Evolutionary conservation across 2,329 filamentous ascomycete species (phyloP), one percentile per base, ranked within the genome.

Genomic region (Paraconiothyrium brasiliense): DNA sequence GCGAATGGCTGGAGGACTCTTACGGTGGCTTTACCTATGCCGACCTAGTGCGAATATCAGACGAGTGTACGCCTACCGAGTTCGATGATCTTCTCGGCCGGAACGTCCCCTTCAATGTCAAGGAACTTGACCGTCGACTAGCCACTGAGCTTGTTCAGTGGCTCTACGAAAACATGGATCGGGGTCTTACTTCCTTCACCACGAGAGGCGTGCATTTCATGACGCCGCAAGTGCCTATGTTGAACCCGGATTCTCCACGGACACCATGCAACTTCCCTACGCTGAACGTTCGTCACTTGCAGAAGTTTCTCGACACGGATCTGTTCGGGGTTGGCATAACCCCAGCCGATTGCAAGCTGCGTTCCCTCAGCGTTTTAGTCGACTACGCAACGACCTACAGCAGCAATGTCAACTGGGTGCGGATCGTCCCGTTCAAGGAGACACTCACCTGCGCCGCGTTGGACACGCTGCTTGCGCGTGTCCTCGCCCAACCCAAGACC

Each of bases 81-180:
- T 41, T 41, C 14, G 1, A 41, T 16, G 46, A 48, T 14, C 3
- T 14, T 13, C 22, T 48, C 22, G 44, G 2, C 22, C 44, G 22
- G 2, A 27, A 22, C 1, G n/a, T 5, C n/a, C 47, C 27, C 10
- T 24, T 34, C 9, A 24, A 11, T 16, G 14, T 49, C 3, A n/a
- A 49, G 13, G 27, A 49, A 20, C 4, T 34, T 14, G 22, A 34
- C 13, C 24, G 27, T 11, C 47, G 6, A n/a, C 10, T n/a, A 16
- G 13, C 30, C 8, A 32, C 47, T 30, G 47, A 49, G 47, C 47
- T 49, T 9, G 47, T 49, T 4, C 47, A 34, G n/a, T 49, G 24
- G 47, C 27, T 49, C 27, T 32, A 16, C 27, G 47, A 49, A 10
- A 9, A 32, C 24, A 20, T 49, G 20, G 47, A 49, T 20, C 7